phyloP scores from a whole-genome alignment of 2,329 filamentous ascomycete genomes.

The Pseudocercospora musae region DNA sequence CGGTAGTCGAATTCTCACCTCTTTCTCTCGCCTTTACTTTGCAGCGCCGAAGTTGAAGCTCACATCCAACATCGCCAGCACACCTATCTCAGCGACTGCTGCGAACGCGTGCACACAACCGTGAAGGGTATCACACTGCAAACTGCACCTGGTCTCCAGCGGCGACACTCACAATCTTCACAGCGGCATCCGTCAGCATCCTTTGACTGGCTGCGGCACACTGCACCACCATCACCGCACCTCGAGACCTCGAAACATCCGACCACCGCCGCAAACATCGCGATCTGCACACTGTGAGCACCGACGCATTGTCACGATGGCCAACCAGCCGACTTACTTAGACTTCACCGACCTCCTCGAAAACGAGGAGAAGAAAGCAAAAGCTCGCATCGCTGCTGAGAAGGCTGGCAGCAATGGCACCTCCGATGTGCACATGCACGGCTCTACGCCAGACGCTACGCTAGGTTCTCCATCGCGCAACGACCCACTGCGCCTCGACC shows the following conservation, averaged over 20 bases:
- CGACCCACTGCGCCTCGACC: constrained; percentile 17
- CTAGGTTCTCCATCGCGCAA: constrained; percentile 4
- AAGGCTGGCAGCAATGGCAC: constrained; percentile 18
- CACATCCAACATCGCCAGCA: neutral
- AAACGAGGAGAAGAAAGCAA: constrained; percentile 27
- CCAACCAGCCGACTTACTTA: constrained; percentile 16
- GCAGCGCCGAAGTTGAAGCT: neutral
- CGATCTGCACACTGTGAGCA: constrained; percentile 14
- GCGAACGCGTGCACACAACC: neutral
- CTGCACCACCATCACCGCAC: neutral
- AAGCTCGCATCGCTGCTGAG: constrained; percentile 17
- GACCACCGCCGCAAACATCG: neutral
- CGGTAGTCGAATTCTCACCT: neutral
- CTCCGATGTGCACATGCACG: constrained; percentile 11
- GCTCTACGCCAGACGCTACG: constrained; percentile 6
- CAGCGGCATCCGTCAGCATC: constrained; percentile 5
- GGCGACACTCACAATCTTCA: constrained; percentile 7
- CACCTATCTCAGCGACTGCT: neutral
- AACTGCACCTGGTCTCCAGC: neutral
- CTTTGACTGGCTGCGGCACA: neutral
- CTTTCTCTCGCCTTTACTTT: neutral
- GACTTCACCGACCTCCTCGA: constrained; percentile 32
- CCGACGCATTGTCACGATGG: constrained; percentile 11
- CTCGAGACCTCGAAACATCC: neutral
- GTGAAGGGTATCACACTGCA: neutral